phyloP scores from a whole-genome alignment of 768 basidiomycete genomes.

The Boletus rubescentipes region DNA sequence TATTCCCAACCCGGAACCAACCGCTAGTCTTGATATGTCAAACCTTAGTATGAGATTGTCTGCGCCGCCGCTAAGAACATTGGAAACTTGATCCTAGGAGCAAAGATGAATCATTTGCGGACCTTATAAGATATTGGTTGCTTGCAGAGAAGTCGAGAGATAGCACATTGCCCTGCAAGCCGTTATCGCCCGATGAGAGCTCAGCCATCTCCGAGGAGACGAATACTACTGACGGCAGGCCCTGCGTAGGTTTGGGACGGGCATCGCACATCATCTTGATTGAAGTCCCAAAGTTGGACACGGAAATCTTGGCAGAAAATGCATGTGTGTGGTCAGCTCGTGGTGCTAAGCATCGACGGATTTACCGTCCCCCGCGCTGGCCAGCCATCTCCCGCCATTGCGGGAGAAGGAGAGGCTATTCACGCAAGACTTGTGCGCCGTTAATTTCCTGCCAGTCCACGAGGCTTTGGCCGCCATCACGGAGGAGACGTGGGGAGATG shows the following conservation, averaged over 20 bases:
- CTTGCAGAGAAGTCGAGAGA: constrained; percentile 67
- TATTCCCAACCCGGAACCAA: constrained; percentile 7
- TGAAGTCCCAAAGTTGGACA: constrained; percentile 65
- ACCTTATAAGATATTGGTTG: constrained; percentile 67
- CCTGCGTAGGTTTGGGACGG: constrained; percentile 47
- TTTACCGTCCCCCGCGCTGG: constrained; percentile 69
- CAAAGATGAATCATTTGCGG: constrained; percentile 31
- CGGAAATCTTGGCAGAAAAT: constrained; percentile 43
- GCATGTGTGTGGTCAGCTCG: constrained; percentile 12
- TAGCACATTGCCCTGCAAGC: constrained; percentile 64
- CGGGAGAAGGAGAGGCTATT: constrained; percentile 63
- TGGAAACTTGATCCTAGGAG: constrained; percentile 4
- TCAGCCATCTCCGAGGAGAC: constrained; percentile 29
- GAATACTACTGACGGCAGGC: constrained; percentile 35
- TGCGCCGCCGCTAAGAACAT: constrained; percentile 49
- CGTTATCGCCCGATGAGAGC: constrained; percentile 16
- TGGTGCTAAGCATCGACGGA: constrained; percentile 18
- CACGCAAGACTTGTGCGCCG: constrained; percentile 60
- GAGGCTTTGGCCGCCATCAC: constrained; percentile 2
- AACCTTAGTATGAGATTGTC: constrained; percentile 53
- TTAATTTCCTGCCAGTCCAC: constrained; percentile 29
- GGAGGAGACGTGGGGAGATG: not conserved
- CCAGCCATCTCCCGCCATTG: constrained; percentile 59
- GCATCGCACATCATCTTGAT: constrained; percentile 51
- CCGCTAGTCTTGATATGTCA: constrained; percentile 43